A percentile compares a stretch with the other conserved stretches of the same genome.
phyloP scores from a whole-genome alignment of 2,329 filamentous ascomycete species.

The Ophiostoma sp. region DNA sequence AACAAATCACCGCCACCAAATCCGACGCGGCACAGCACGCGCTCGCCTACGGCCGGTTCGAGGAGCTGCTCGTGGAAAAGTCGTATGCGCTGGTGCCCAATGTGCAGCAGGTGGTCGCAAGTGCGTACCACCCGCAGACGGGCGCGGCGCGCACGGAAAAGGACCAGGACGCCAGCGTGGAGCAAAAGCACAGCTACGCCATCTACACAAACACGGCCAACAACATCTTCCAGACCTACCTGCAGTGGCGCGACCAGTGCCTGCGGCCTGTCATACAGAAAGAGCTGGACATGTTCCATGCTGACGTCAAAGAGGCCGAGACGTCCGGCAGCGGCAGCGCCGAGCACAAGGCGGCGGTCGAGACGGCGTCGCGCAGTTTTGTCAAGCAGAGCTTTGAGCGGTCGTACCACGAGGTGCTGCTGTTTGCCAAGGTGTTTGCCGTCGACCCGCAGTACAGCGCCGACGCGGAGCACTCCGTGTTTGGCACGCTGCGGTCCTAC shows the following conservation, averaged over 20 bases:
- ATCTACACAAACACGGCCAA: conserved; percentile 51
- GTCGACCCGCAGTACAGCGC: conserved; percentile 50
- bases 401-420: conserved; percentile 48
- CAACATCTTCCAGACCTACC: conserved; percentile 51
- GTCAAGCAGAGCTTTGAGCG: conserved; percentile 57
- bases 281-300: conserved; percentile 50
- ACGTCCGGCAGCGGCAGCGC: conserved; percentile 9
- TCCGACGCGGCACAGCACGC: conserved; percentile 56
- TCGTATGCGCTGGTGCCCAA: conserved; percentile 53
- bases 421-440: conserved; percentile 52
- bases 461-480: conserved; percentile 41
- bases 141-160: conserved; percentile 40
- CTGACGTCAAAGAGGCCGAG: conserved; percentile 41
- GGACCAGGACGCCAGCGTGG: neutral
- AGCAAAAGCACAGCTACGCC: conserved; percentile 39
- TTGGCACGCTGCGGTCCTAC: conserved; percentile 44
- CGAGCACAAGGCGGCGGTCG: conserved; percentile 32
- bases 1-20: conserved; percentile 50
- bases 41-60: conserved; percentile 54
- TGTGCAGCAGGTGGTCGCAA: conserved; percentile 47
- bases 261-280: conserved; percentile 48
- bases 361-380: conserved; percentile 53
- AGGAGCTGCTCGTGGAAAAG: conserved; percentile 50
- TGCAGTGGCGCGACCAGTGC: conserved; percentile 49
- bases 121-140: conserved; percentile 45